Evolutionary conservation across 139 green algal genomes (phyloP).

Genomic region (Astrephomene gubernaculifera): DNA sequence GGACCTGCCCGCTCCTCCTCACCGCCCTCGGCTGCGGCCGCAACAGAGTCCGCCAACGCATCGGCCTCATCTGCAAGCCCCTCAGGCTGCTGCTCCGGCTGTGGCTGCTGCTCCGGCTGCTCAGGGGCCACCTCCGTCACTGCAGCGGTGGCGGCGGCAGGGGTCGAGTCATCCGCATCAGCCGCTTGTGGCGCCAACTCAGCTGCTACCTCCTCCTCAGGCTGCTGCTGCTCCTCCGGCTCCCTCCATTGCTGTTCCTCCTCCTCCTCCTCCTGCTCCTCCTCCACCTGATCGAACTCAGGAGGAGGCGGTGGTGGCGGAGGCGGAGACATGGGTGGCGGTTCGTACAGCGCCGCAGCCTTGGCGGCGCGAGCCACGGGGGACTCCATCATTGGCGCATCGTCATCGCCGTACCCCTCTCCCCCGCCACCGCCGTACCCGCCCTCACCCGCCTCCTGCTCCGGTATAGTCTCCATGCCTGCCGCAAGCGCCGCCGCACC

Average conservation of each 20-base stretch:
- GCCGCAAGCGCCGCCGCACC: no score
- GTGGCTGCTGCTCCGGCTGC: background rate
- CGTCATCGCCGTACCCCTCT: slow-evolving; percentile 1
- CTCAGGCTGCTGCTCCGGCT: background rate
- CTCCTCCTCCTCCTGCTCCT: background rate
- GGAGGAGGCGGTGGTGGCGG: background rate
- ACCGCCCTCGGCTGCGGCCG: no score
- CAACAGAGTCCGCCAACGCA: no score
- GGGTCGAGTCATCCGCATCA: background rate
- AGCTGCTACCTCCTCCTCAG: background rate
- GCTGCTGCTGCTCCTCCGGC: background rate
- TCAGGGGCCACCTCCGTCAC: no score
- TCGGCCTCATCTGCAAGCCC: no score
- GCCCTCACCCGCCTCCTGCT: background rate
- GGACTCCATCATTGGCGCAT: slow-evolving; percentile 36
- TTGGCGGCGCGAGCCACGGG: background rate
- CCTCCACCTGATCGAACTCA: no score
- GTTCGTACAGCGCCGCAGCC: background rate
- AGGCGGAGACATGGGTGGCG: background rate
- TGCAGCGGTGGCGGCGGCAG: no score
- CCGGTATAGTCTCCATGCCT: background rate
- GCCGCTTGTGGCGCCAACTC: background rate
- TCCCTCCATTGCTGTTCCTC: background rate
- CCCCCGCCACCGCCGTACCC: background rate
- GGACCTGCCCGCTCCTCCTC: no score